A percentile compares a stretch with the other conserved stretches of the same genome.
Evolutionary conservation across 2,329 filamentous ascomycete genomes (phyloP).

Genomic region (Fusarium foetens): DNA sequence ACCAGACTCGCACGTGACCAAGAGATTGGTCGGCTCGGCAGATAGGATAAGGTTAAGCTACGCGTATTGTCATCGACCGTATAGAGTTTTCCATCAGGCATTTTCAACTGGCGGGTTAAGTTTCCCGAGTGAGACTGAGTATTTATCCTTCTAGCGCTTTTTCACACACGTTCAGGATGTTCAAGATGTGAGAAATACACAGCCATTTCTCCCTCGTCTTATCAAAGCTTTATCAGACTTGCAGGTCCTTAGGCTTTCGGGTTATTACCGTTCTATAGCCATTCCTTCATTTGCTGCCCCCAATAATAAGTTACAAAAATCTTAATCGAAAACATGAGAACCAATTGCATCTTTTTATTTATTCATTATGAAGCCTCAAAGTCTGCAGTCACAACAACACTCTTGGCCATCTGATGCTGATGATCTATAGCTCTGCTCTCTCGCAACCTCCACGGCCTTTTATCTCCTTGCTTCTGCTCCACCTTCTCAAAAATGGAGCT

Average conservation of each 20-base stretch:
- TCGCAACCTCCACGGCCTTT: neutral
- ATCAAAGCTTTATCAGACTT: neutral
- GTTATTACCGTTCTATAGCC: neutral
- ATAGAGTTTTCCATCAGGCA: rapidly evolving
- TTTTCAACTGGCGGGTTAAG: rapidly evolving
- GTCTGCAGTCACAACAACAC: neutral
- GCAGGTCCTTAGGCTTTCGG: no score
- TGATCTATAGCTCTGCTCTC: neutral
- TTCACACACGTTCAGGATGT: no score
- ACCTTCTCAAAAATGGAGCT: rapidly evolving
- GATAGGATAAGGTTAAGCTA: neutral
- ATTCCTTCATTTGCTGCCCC: neutral
- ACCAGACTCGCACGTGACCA: neutral
- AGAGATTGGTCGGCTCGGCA: rapidly evolving
- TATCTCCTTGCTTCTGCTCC: neutral
- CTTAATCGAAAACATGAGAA: rapidly evolving
- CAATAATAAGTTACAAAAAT: neutral
- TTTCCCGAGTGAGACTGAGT: rapidly evolving
- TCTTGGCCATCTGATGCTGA: neutral
- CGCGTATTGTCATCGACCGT: rapidly evolving
- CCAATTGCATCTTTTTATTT: rapidly evolving
- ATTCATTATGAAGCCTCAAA: rapidly evolving
- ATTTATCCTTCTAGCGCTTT: no score
- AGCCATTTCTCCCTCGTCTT: neutral
- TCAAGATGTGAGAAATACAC: neutral